These are phyloP conservation scores for Rhodomyrtus psidioides DNA, from an alignment of 441 rosid species.

Conservation along the genomic window DNA sequence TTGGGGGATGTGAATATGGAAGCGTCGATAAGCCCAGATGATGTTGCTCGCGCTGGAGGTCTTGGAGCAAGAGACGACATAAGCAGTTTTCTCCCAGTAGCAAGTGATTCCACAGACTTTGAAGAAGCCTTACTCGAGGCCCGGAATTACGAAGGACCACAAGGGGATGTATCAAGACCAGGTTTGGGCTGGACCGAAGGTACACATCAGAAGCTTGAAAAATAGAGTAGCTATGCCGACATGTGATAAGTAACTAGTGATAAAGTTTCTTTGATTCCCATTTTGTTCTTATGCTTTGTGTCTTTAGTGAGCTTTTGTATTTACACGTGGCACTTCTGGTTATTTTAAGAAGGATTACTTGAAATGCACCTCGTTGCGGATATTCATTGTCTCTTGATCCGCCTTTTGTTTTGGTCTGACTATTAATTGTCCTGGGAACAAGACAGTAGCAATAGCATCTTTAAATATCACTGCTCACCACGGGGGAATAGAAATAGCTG, in stretches of 20 bases:
- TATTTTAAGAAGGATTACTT: neutral
- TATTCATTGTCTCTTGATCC: neutral
- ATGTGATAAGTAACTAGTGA: neutral
- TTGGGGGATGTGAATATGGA: neutral
- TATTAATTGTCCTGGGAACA: neutral
- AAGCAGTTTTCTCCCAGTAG: neutral
- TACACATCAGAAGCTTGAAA: too few species aligned
- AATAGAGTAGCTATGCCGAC: too few species aligned
- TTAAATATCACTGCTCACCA: neutral
- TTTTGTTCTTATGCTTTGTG: neutral
- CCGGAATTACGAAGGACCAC: neutral
- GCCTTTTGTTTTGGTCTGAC: neutral
- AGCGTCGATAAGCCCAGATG: neutral
- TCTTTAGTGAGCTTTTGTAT: neutral
- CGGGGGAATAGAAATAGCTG: neutral
- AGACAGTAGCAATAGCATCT: neutral
- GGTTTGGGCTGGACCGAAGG: neutral
- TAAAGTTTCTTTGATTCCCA: neutral
- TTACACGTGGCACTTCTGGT: neutral
- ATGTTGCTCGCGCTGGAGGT: neutral
- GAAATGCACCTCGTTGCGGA: neutral
- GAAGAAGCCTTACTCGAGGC: neutral
- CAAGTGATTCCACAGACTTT: neutral
- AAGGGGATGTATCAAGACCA: neutral
- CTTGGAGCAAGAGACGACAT: neutral